Conservation (phyloP, 2,329 filamentous ascomycete genomes). For the Lasiodiplodia sp. region DNA sequence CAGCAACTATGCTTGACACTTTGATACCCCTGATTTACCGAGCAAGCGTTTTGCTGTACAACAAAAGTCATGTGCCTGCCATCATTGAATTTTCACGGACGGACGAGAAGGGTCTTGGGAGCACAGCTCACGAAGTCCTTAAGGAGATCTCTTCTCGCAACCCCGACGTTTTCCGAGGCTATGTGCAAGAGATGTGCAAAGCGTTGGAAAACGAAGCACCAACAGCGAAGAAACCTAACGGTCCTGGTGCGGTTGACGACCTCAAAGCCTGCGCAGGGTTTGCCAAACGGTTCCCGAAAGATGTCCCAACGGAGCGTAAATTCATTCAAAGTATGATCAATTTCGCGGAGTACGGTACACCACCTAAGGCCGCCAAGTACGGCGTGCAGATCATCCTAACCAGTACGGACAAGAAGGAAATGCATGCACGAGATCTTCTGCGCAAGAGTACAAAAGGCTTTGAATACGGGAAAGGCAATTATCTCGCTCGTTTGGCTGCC, state of each 20-base stretch:
- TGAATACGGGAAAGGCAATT: constrained; percentile 74
- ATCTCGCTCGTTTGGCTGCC: constrained; percentile 75
- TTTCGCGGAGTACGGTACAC: constrained; percentile 83
- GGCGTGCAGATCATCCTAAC: constrained; percentile 89
- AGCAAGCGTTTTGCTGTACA: constrained; percentile 85
- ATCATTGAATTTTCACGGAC: constrained; percentile 89
- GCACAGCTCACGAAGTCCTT: constrained; percentile 84
- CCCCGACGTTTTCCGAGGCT: constrained; percentile 89
- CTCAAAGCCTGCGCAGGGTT: constrained; percentile 94
- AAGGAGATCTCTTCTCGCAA: constrained; percentile 91
- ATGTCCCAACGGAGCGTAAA: constrained; percentile 81
- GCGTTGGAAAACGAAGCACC: constrained; percentile 84
- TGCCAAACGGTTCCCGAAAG: constrained; percentile 81
- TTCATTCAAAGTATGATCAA: constrained; percentile 82
- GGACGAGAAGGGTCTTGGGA: constrained; percentile 78
- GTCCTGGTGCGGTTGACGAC: constrained; percentile 81
- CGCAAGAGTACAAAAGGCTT: constrained; percentile 77
- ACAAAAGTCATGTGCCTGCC: constrained; percentile 88
- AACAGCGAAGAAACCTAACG: constrained; percentile 70
- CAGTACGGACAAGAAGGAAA: constrained; percentile 77
- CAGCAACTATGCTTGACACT: constrained; percentile 75
- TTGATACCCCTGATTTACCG: constrained; percentile 84
- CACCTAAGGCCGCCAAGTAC: constrained; percentile 87
- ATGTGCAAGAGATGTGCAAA: constrained; percentile 89
- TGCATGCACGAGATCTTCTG: constrained; percentile 84